Evolutionary conservation across 164 flowering plant species (phyloP).

Genomic region (Saururus chinensis): DNA sequence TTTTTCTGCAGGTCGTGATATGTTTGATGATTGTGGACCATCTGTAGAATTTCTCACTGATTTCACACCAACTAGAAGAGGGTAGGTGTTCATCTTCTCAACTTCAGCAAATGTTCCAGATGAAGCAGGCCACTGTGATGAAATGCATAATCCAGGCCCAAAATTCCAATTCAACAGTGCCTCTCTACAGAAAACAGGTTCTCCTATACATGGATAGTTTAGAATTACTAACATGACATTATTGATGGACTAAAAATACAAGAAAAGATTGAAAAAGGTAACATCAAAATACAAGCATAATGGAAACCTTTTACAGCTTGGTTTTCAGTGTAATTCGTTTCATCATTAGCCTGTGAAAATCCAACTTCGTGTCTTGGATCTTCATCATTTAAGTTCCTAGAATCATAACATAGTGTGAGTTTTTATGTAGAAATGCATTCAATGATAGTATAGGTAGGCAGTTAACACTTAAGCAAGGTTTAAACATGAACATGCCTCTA

Average conservation of each 20-base stretch:
- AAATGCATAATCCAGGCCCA: constrained; percentile 42
- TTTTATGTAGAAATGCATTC: background rate
- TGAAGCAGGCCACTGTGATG: constrained; percentile 34
- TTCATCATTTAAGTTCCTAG: constrained; percentile 11
- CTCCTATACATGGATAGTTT: constrained; percentile 23
- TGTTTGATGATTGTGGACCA: constrained; percentile 11
- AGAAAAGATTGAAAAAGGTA: too few species aligned
- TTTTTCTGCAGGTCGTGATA: constrained; percentile 11
- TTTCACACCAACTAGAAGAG: constrained; percentile 80
- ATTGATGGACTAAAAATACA: too few species aligned
- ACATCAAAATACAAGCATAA: background rate
- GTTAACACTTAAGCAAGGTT: background rate
- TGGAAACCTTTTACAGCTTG: constrained; percentile 31
- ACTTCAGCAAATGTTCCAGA: constrained; percentile 20
- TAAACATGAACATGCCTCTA: constrained; percentile 23
- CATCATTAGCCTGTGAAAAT: constrained; percentile 8
- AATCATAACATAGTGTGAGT: constrained; percentile 2
- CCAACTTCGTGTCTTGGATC: constrained; percentile 14
- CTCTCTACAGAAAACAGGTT: constrained; percentile 48
- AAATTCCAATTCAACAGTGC: constrained; percentile 36
- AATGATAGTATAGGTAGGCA: background rate
- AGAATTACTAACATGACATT: background rate
- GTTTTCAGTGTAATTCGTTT: background rate
- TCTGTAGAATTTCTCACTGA: constrained; percentile 29
- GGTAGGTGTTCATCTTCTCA: constrained; percentile 29